Base-by-base conservation (phyloP, 257 asterid species). In the Nicotiana sylvestris region DNA sequence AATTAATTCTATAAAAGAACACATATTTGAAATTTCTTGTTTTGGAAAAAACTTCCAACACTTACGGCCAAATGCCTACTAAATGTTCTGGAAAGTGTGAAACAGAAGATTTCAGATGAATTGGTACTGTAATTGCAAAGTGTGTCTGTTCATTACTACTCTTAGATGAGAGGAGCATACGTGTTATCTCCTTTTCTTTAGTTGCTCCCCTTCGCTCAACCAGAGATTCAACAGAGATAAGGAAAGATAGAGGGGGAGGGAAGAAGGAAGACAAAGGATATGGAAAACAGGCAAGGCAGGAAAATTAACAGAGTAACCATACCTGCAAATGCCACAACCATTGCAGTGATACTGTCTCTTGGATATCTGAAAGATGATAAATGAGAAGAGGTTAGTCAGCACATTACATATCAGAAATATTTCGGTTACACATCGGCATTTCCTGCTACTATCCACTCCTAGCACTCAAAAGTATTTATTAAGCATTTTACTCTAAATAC, bases 311-410 rank as follows among this genome's bases (percentile, higher is more conserved):
- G 35, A 58, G 69, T 25, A 77, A 82, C 58, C 9, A 33, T 88
- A 93, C 98, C 98, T 91, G 95, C 98, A 95, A 58, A 95, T 95
- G 86, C 98, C 98, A 80, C 98, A 95, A 25, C 92, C 96, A 51
- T 87, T 78, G 68, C 98, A 95, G 81, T 95, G 98, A 68, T 86
- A 93, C 91, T 95, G 98, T 81, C 85, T 83, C 79, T 95, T 95
- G 35, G 94, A 91, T n/a, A 86, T 88, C 97, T 93, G 94, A 91
- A 88, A 76, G 85, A 51, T 27, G 64, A 30, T 32, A 61, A 72
- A 67, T 35, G 30, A n/a, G 74, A 7, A 81, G 12, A 35, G 39
- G 82, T 78, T 21, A 49, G 77, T 25, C 67, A 64, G 58, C 62
- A 67, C 66, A 51, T 49, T 16, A 21, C 9, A 37, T 9, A 30